Percentiles rank a stretch among this genome's conserved stretches.
These are phyloP conservation scores for Talaromyces atroroseus DNA, from an alignment of 2,329 filamentous ascomycete species.

Conservation along the genomic window DNA sequence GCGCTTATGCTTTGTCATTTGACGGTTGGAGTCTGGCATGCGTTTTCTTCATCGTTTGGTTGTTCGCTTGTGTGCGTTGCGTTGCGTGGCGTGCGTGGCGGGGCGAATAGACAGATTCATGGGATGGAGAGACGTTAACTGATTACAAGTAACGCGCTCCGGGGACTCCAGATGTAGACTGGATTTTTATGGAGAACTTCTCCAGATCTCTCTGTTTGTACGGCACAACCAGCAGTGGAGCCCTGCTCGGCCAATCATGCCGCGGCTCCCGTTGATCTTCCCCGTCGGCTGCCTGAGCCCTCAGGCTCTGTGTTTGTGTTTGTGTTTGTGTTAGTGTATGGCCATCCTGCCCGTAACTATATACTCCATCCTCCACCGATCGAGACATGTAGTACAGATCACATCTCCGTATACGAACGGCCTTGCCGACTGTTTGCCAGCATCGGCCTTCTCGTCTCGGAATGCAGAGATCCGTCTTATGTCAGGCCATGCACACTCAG, in stretches of 20 bases:
- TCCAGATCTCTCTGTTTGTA: too few relatives aligned
- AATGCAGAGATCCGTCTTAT: background rate
- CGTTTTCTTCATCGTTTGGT: background rate
- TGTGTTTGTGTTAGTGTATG: too few relatives aligned
- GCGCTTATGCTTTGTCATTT: background rate
- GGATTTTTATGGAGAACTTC: too few relatives aligned
- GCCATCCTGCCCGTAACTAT: too few relatives aligned
- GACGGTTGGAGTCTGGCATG: background rate
- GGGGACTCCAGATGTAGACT: background rate
- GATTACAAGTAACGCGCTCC: too few relatives aligned
- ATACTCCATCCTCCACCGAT: too few relatives aligned
- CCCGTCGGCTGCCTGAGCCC: background rate
- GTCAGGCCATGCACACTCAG: background rate
- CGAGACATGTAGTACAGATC: too few relatives aligned
- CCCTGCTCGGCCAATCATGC: background rate
- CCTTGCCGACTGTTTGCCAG: too few relatives aligned
- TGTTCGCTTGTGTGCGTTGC: background rate
- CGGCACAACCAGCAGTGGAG: background rate
- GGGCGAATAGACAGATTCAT: background rate
- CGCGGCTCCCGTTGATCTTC: background rate
- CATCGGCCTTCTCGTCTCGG: background rate
- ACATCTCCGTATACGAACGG: too few relatives aligned
- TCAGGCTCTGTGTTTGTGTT: background rate
- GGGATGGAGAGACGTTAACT: too few relatives aligned
- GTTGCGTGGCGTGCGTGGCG: background rate